A percentile compares a stretch with the other conserved stretches of the same genome.
Conservation (phyloP, 1,284 basidiomycete genomes). For the Laetiporus sulphureus region DNA sequence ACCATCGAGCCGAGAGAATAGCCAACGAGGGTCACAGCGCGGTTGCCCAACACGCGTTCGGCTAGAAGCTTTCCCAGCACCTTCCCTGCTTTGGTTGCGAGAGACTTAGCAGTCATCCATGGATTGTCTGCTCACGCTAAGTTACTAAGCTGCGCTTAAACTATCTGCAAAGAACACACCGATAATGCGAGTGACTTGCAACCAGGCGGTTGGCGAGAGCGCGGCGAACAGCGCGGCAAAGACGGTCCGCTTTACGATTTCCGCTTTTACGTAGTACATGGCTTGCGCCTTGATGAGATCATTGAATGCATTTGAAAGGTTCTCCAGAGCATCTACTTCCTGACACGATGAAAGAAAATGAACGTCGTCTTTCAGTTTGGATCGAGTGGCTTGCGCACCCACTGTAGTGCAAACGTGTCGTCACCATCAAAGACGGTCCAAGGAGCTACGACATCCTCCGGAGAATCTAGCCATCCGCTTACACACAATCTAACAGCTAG, state of each 20-base stretch:
- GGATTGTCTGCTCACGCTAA: conserved; percentile 39
- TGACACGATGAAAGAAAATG: conserved; percentile 14
- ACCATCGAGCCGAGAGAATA: conserved; percentile 52
- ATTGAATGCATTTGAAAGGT: conserved; percentile 41
- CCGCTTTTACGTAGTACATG: conserved; percentile 41
- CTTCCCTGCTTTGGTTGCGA: conserved; percentile 47
- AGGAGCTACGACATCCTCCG: conserved; percentile 42
- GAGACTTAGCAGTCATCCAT: conserved; percentile 49
- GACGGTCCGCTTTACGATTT: conserved; percentile 46
- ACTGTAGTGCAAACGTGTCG: conserved; percentile 53
- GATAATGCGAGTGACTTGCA: conserved; percentile 49
- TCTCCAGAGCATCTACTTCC: conserved; percentile 50
- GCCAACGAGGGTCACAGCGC: conserved; percentile 49
- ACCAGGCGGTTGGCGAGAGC: conserved; percentile 44
- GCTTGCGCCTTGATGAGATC: conserved; percentile 41
- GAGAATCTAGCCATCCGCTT: conserved; percentile 45
- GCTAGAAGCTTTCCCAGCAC: conserved; percentile 48
- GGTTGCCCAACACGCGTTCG: conserved; percentile 46
- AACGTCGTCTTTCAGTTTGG: neutral
- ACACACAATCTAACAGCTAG: conserved; percentile 49
- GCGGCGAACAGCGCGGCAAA: conserved; percentile 43
- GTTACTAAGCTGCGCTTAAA: neutral
- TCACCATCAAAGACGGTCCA: conserved; percentile 47
- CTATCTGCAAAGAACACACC: conserved; percentile 26
- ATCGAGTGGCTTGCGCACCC: conserved; percentile 31